phyloP scores from a whole-genome alignment of 768 basidiomycete genomes.

The Russula sp. region DNA sequence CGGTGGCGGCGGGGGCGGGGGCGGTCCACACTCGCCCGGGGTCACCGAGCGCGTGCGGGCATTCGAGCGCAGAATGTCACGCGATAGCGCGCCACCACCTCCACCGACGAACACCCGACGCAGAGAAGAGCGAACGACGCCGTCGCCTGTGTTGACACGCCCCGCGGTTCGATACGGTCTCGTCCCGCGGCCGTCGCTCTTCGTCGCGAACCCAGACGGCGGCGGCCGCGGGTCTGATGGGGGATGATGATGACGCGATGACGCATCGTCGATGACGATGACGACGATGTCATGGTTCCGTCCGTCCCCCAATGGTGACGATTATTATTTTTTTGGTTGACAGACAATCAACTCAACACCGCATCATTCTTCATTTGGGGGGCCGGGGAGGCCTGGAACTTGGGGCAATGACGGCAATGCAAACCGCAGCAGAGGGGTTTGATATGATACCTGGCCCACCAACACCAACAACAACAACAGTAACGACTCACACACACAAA shows the following conservation, averaged over 20 bases:
- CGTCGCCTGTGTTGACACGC: background rate
- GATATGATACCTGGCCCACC: too few relatives aligned
- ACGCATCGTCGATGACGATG: too few relatives aligned
- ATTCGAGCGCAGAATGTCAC: conserved; percentile 54
- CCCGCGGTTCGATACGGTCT: conserved; percentile 54
- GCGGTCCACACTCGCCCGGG: conserved; percentile 2
- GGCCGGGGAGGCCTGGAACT: background rate
- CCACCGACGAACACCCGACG: conserved; percentile 39
- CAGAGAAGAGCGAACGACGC: conserved; percentile 31
- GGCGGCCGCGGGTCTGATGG: conserved; percentile 19
- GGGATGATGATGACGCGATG: conserved; percentile 7
- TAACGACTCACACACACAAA: background rate
- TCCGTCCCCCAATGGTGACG: background rate
- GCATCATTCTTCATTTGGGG: background rate
- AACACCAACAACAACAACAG: too few relatives aligned
- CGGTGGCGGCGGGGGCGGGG: too few relatives aligned
- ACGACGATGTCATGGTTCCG: too few relatives aligned
- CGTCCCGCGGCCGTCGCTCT: conserved; percentile 54
- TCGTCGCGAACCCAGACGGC: conserved; percentile 65
- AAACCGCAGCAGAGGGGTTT: background rate
- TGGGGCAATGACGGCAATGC: background rate
- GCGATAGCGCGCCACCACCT: conserved; percentile 31
- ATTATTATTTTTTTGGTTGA: background rate
- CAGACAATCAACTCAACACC: too few relatives aligned
- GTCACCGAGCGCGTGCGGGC: conserved; percentile 49